Evolutionary conservation across 78 protist species (phyloP), one percentile per base, ranked within the genome.

Genomic region (Dictyostelium citrinum): DNA sequence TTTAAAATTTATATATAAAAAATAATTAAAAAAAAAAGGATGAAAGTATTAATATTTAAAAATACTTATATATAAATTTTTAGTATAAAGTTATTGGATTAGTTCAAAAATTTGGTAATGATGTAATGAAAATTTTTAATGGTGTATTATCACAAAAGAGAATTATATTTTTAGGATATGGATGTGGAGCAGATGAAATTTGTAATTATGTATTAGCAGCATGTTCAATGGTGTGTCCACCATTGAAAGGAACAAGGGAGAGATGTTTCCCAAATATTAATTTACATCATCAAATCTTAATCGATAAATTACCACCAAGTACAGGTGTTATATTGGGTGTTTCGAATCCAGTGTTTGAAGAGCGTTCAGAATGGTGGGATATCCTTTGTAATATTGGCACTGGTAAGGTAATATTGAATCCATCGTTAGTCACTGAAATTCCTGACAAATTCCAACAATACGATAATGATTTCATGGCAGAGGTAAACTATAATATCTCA

Each of bases 311-410:
- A 70, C 77, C 77, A 70, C 8, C 27, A 10, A 46, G 82, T 22
- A 90, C 91, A 1, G 98, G 97, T 20, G 96, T 81, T 46, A 94
- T 97, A 16, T 91, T 95, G 3, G 98, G 98, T 74, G 97, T 84
- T 17, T 79, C 95, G 6, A 97, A 97, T 81, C 98, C 98, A 12
- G 91, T 96, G 81, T 97, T 97, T 75, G 95, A 91, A 79, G 92
- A 95, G 49, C 51, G 81, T 55, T 6, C 68, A 5, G 91, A 97
- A 31, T 92, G 97, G 97, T 97, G 98, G 98, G 98, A 97, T 72
- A 82, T 97, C 37, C 41, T 97, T 4, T 97, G 98, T 80, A 80
- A 97, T 55, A 35, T 97, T 16, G 78, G 83, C 5, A 95, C 97
- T 11, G 98, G 98, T 22, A 82, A 85, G 61, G 97, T 97, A 8